A percentile compares a stretch with the other conserved stretches of the same genome.
These are phyloP conservation scores for Loxodes magnus DNA, from an alignment of 73 alveolate species.

Conservation along the genomic window DNA sequence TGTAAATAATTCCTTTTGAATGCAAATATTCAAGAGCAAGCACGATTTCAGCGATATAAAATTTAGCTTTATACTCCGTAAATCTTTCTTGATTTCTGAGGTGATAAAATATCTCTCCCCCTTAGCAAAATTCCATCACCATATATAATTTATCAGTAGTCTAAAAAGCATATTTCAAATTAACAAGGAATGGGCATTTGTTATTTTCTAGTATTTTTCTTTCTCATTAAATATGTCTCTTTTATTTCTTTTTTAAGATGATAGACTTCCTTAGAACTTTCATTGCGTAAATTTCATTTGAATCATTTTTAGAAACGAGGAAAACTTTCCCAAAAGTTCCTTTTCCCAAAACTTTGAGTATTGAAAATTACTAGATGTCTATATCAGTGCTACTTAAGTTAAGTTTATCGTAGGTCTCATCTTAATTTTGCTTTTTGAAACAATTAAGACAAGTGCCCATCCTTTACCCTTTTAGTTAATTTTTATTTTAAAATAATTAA, in stretches of 20 bases:
- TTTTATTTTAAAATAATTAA: no score
- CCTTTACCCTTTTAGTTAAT: no score
- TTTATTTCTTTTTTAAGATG: slow-evolving; percentile 19
- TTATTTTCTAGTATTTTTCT: slow-evolving; percentile 38
- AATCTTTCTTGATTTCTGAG: slow-evolving; percentile 27
- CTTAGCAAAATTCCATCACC: slow-evolving; percentile 35
- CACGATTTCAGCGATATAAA: slow-evolving; percentile 38
- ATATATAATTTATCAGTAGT: slow-evolving; percentile 31
- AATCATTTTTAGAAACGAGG: slow-evolving; percentile 23
- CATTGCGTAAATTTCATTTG: slow-evolving; percentile 30
- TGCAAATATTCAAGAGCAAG: slow-evolving; percentile 59
- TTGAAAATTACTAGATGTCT: no score
- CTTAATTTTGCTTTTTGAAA: no score
- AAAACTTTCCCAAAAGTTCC: slow-evolving; percentile 40
- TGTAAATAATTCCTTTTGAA: slow-evolving; percentile 35
- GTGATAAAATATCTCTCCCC: slow-evolving; percentile 47
- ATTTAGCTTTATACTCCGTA: slow-evolving; percentile 54
- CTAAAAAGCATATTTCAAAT: slow-evolving; percentile 72
- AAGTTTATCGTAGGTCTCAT: no score
- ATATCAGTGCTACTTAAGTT: no score
- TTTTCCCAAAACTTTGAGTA: slow-evolving; percentile 25
- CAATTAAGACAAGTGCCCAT: no score
- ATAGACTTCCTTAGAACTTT: slow-evolving; percentile 27
- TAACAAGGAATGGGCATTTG: slow-evolving; percentile 55
- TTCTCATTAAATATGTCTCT: slow-evolving; percentile 51